These are phyloP conservation scores for Cenchrus americanus DNA, from an alignment of 176 grass and related monocot genomes.

Conservation along the genomic window DNA sequence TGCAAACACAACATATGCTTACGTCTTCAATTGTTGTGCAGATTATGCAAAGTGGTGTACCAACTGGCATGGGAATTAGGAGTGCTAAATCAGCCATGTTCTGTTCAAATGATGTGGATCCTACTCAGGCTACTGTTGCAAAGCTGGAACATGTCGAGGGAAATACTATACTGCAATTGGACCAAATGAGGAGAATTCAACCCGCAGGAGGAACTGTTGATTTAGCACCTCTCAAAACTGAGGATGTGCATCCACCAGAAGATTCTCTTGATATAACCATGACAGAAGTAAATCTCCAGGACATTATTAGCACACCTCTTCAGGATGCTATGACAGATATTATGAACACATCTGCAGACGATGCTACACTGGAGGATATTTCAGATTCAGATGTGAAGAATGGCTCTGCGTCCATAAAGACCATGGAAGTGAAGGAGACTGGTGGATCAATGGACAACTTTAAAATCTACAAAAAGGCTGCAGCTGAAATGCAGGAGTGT, in stretches of 20 bases:
- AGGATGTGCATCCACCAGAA: conserved; percentile 36
- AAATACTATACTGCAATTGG: conserved; percentile 55
- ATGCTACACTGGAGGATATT: conserved; percentile 17
- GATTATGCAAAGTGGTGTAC: conserved; percentile 33
- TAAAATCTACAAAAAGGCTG: conserved; percentile 3
- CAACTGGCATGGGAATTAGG: conserved; percentile 33
- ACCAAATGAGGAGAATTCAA: conserved; percentile 45
- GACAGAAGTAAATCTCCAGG: conserved; percentile 30
- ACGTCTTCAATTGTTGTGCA: conserved; percentile 8
- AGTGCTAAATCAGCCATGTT: not conserved
- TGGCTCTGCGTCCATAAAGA: not conserved
- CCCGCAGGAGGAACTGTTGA: conserved; percentile 14
- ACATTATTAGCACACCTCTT: conserved; percentile 41
- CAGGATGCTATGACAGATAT: conserved; percentile 37
- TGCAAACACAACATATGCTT: conserved; percentile 14
- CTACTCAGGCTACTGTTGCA: conserved; percentile 9
- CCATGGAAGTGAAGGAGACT: conserved; percentile 14
- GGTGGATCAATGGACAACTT: conserved; percentile 15
- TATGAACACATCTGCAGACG: conserved; percentile 39
- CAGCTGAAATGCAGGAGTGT: conserved; percentile 24
- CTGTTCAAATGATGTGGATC: conserved; percentile 25
- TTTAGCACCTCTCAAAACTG: not conserved
- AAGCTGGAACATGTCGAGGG: conserved; percentile 38
- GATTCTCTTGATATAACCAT: conserved; percentile 37
- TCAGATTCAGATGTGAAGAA: conserved; percentile 31